Base-by-base conservation (phyloP, 1,139 yeast species). In the Lodderomyces theae region DNA sequence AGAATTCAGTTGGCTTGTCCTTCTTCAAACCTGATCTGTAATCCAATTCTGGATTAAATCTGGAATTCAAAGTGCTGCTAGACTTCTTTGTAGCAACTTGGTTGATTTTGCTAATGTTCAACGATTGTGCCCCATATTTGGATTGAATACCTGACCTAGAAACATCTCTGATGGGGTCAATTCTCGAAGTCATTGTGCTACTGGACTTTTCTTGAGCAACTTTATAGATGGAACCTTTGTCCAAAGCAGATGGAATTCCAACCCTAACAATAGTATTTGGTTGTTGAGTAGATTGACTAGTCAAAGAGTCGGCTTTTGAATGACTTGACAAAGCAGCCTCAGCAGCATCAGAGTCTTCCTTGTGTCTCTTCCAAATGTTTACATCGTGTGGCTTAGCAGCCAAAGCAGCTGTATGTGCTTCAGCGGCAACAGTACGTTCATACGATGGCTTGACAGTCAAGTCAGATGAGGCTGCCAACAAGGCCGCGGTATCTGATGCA, bases 401-500 rank as follows among this genome's bases (percentile, higher is more conserved):
- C 37, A 73, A 56, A 3, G 83, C 86, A 35, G 87, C 87, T 16
- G 74, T 72, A 36, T 81, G 83, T 13, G 87, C 86, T 45, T 80
- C 87, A 5, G 72, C 71, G 21, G 87, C 84, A 42, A 79, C 67
- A 18, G 74, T 66, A 49, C 90, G 67, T 57, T 78, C 81, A 59
- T 83, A 84, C 15, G 69, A 54, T 11, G 88, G 80, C 47, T 74
- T 77, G 38, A 83, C 79, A 1, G 81, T 70, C 42, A 81, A 68
- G 58, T 80, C 86, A 10, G 85, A 65, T 6, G 81, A 74, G 4
- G 86, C 79, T 2, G 94, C 94, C 48, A 82, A 66, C 41, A 82
- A 66, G 0, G 92, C 92, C 36, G 94, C 94, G 3, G 86, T 78
- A 57, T 82, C 89, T 10, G 87, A 78, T 24, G 89, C 89, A 39